These are phyloP conservation scores for Geotrichum aggregatum DNA, from an alignment of 1,139 yeast genomes.

Conservation along the genomic window DNA sequence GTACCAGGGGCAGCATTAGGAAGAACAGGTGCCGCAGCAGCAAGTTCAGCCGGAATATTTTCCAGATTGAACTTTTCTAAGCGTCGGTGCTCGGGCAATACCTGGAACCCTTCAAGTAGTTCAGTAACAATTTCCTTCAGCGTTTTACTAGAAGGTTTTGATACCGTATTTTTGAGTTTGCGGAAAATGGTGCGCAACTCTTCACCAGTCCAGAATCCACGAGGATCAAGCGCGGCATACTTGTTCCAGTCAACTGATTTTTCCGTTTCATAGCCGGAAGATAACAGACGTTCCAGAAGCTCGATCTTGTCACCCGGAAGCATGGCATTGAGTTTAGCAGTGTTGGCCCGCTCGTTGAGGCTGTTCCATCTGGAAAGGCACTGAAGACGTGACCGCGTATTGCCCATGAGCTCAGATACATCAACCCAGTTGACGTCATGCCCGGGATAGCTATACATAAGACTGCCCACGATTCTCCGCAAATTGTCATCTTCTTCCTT, in stretches of 20 bases:
- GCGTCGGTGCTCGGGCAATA: slow-evolving; percentile 11
- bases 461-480: slow-evolving; percentile 50
- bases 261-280: slow-evolving; percentile 46
- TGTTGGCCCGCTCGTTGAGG: slow-evolving; percentile 45
- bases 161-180: slow-evolving; percentile 2
- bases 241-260: slow-evolving; percentile 65
- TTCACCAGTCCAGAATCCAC: slow-evolving; percentile 22
- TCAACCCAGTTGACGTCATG: slow-evolving; percentile 76
- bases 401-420: slow-evolving; percentile 85
- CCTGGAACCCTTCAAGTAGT: slow-evolving; percentile 8
- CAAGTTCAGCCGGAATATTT: no score
- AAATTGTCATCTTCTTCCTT: slow-evolving; percentile 64
- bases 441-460: slow-evolving; percentile 33
- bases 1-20: no score
- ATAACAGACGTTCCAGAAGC: slow-evolving; percentile 52
- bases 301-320: slow-evolving; percentile 48
- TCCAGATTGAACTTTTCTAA: slow-evolving; percentile 5
- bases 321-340: slow-evolving; percentile 33
- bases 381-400: slow-evolving; percentile 82
- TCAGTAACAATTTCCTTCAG: slow-evolving; percentile 15
- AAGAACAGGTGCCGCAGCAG: no score
- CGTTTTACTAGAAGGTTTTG: slow-evolving; percentile 3
- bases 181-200: slow-evolving; percentile 18
- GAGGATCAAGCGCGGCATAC: slow-evolving; percentile 43
- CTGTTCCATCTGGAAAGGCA: slow-evolving; percentile 95